Conservation (phyloP, 495 filamentous ascomycete genomes). For the Tetracladium marchalianum region DNA sequence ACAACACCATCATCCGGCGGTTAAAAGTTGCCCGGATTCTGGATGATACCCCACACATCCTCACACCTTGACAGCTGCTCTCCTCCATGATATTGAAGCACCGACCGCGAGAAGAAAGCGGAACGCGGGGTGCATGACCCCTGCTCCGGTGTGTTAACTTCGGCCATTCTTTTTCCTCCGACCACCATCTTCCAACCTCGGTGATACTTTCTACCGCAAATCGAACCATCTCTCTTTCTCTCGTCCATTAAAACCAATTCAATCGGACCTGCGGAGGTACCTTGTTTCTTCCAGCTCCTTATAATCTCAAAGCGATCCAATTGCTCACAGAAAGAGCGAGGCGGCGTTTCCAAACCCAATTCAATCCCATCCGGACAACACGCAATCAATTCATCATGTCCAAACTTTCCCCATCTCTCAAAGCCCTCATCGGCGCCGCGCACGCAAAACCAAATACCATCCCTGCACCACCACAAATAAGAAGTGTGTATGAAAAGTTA, state of each 20-base stretch:
- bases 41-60: no score
- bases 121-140: no score
- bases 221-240: background rate
- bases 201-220: background rate
- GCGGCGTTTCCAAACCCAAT: background rate
- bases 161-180: constrained; percentile 1
- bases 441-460: constrained; percentile 56
- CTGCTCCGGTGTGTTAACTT: background rate
- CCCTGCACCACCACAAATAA: constrained; percentile 50
- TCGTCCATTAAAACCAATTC: no score
- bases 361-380: background rate
- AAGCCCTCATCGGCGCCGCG: constrained; percentile 60
- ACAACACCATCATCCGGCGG: no score
- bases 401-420: constrained; percentile 55
- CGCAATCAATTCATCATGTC: constrained; percentile 48
- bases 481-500: constrained; percentile 49
- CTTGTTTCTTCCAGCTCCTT: no score
- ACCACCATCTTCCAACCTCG: background rate
- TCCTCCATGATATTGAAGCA: no score
- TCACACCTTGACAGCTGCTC: no score
- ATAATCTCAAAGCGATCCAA: no score
- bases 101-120: no score
- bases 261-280: no score
- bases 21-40: no score
- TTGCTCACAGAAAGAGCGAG: no score